phyloP scores from a whole-genome alignment of 208 protist genomes.

The Leishmania aethiopica region DNA sequence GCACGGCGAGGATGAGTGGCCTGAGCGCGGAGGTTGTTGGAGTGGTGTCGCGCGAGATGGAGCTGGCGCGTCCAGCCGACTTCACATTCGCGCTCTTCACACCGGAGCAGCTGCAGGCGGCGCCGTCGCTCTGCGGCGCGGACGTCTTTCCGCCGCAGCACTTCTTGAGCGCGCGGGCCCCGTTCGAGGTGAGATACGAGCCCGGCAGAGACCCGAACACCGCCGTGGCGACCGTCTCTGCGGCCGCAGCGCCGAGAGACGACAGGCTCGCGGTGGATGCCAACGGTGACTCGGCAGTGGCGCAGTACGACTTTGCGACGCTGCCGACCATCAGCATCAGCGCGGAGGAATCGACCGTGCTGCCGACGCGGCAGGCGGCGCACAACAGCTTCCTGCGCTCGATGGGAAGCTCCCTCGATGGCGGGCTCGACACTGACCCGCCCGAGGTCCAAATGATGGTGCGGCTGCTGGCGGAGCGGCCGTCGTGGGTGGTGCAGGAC shows the following conservation, averaged over 20 bases:
- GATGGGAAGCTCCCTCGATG: conserved; percentile 32
- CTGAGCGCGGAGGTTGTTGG: conserved; percentile 57
- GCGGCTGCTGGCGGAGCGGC: conserved; percentile 57
- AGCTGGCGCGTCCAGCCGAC: conserved; percentile 73
- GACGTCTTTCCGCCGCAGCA: conserved; percentile 69
- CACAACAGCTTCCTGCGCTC: conserved; percentile 34
- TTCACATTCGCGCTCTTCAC: conserved; percentile 69
- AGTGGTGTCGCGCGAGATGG: conserved; percentile 77
- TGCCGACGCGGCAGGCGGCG: conserved; percentile 37
- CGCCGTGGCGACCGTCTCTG: conserved; percentile 19
- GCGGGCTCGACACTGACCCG: conserved; percentile 38
- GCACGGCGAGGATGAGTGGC: neutral
- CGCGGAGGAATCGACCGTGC: conserved; percentile 33
- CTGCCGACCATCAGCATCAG: conserved; percentile 44
- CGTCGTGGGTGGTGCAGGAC: conserved; percentile 63
- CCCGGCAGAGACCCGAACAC: conserved; percentile 50
- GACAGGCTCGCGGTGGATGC: conserved; percentile 10
- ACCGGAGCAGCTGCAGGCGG: conserved; percentile 25
- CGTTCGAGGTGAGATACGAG: conserved; percentile 57
- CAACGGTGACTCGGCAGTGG: neutral
- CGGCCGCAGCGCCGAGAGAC: neutral
- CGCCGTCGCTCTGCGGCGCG: conserved; percentile 43
- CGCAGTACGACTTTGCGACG: conserved; percentile 29
- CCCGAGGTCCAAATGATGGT: conserved; percentile 51
- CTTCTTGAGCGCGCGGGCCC: conserved; percentile 47